A percentile compares a stretch with the other conserved stretches of the same genome.
phyloP scores from a whole-genome alignment of 345 rosid species.

The Dipteronia dyeriana region DNA sequence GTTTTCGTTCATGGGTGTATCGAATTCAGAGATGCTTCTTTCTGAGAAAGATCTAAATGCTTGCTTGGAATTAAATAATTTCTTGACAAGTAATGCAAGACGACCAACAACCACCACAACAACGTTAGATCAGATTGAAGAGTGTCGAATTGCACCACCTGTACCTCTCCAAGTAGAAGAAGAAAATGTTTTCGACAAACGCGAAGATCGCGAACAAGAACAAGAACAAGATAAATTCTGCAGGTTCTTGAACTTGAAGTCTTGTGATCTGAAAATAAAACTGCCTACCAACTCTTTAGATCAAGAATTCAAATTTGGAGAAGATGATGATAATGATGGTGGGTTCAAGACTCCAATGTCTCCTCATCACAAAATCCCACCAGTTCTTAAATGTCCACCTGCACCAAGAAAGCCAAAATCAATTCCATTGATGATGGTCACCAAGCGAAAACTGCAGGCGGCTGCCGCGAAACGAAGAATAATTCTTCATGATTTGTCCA shows the following conservation, averaged over 20 bases:
- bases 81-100: constrained; percentile 23
- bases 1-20: constrained; percentile 31
- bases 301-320: constrained; percentile 30
- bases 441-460: constrained; percentile 38
- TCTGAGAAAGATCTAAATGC: constrained; percentile 45
- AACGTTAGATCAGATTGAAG: constrained; percentile 29
- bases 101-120: not conserved
- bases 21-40: constrained; percentile 43
- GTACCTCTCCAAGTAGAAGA: constrained; percentile 18
- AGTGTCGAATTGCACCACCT: constrained; percentile 25
- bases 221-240: constrained; percentile 28
- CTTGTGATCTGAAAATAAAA: constrained; percentile 35
- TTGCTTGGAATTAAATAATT: constrained; percentile 42
- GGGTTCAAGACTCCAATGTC: constrained; percentile 73
- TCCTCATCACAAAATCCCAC: constrained; percentile 41
- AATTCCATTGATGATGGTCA: constrained; percentile 25
- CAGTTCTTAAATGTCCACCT: constrained; percentile 47
- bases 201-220: constrained; percentile 1
- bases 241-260: constrained; percentile 21
- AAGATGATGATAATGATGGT: constrained; percentile 18
- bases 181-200: constrained; percentile 6
- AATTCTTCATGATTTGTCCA: constrained; percentile 58
- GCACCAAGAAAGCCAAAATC: constrained; percentile 76
- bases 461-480: constrained; percentile 21
- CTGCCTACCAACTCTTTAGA: constrained; percentile 30